A percentile compares a stretch with the other conserved stretches of the same genome.
phyloP scores from a whole-genome alignment of 2,329 filamentous ascomycete genomes.

The Neonectria sp. region DNA sequence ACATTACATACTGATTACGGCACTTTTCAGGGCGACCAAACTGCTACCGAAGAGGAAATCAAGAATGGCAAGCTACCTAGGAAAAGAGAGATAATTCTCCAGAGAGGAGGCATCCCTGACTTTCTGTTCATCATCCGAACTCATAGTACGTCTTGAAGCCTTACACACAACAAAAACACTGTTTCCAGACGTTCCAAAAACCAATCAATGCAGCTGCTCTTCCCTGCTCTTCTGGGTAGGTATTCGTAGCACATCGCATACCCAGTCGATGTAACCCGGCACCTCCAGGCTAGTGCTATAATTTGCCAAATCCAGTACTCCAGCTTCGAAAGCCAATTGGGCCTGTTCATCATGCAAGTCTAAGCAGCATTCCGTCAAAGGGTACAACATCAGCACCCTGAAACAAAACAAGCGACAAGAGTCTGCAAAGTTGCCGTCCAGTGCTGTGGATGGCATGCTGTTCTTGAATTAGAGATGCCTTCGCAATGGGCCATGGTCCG shows the following conservation, averaged over 20 bases:
- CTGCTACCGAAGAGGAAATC: background rate
- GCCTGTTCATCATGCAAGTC: too few relatives aligned
- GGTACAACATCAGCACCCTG: too few relatives aligned
- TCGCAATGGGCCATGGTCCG: background rate
- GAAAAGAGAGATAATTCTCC: background rate
- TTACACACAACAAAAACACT: background rate
- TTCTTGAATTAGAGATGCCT: background rate
- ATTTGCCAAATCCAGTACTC: background rate
- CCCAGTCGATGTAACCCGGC: background rate
- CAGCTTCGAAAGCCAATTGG: background rate
- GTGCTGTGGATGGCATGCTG: too few relatives aligned
- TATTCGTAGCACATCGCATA: background rate
- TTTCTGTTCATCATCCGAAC: background rate
- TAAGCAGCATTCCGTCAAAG: background rate
- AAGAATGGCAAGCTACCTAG: background rate
- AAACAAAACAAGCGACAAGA: background rate
- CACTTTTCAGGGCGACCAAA: background rate
- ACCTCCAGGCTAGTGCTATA: background rate
- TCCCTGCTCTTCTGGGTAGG: background rate
- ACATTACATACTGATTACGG: background rate
- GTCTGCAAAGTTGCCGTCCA: background rate
- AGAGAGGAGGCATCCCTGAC: background rate
- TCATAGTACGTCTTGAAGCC: background rate
- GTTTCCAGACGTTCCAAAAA: too few relatives aligned
- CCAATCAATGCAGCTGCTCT: background rate